phyloP scores from a whole-genome alignment of 2,329 filamentous ascomycete genomes.

The Gnomoniopsis smithogilvyi region DNA sequence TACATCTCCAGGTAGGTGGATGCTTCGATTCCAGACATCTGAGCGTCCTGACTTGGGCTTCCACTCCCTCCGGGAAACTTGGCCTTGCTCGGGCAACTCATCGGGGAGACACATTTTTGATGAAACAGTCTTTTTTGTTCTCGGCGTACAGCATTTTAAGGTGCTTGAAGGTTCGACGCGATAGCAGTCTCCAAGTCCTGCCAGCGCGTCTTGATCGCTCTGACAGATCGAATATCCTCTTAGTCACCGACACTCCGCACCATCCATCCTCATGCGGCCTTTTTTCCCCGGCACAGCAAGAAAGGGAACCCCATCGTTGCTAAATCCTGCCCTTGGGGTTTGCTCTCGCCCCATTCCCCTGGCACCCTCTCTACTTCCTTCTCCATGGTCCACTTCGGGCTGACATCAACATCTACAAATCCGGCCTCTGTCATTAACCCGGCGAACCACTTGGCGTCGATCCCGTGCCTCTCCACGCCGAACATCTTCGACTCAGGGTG shows the following conservation, averaged over 20 bases:
- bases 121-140: too few relatives aligned
- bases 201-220: too few relatives aligned
- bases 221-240: too few relatives aligned
- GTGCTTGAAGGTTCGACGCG: too few relatives aligned
- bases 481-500: constrained; percentile 50
- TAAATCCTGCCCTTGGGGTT: constrained; percentile 24
- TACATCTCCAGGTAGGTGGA: too few relatives aligned
- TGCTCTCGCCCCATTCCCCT: constrained; percentile 35
- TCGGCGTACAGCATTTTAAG: too few relatives aligned
- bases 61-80: too few relatives aligned
- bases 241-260: neutral
- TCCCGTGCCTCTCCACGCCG: constrained; percentile 53
- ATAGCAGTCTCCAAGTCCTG: too few relatives aligned
- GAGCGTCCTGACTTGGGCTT: too few relatives aligned
- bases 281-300: constrained; percentile 33
- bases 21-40: too few relatives aligned
- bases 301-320: constrained; percentile 36
- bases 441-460: constrained; percentile 37
- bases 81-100: too few relatives aligned
- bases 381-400: constrained; percentile 44
- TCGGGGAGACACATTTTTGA: too few relatives aligned
- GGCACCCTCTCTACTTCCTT: constrained; percentile 48
- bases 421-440: constrained; percentile 42
- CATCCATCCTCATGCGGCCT: constrained; percentile 9
- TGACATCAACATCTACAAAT: constrained; percentile 45